phyloP scores from a whole-genome alignment of 306 rosid species.

The Prunus davidiana region DNA sequence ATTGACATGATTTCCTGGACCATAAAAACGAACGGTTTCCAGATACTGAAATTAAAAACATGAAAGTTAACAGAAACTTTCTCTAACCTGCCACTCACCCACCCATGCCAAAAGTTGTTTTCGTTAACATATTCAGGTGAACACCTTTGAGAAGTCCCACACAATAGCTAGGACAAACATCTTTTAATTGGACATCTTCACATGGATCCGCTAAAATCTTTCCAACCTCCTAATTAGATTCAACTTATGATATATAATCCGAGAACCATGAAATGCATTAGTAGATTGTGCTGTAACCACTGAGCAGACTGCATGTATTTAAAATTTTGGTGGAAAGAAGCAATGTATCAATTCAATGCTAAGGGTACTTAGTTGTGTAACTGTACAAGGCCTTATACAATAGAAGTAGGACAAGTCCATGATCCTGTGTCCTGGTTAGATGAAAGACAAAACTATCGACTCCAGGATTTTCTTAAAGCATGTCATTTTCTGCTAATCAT shows the following conservation, averaged over 20 bases:
- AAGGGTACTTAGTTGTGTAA: neutral
- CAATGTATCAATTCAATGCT: neutral
- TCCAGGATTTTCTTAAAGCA: too few relatives aligned
- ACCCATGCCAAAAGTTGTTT: neutral
- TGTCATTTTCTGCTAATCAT: neutral
- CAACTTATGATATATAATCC: neutral
- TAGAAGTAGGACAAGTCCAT: neutral
- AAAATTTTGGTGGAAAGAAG: too few relatives aligned
- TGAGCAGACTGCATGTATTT: neutral
- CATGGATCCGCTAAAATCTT: neutral
- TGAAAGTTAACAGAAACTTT: neutral
- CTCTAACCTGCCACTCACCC: neutral
- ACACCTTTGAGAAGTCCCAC: neutral
- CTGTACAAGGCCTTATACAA: neutral
- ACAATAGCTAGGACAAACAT: neutral
- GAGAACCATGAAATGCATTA: neutral
- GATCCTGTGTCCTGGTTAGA: neutral
- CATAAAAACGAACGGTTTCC: slow-evolving; percentile 22
- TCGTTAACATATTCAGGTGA: neutral
- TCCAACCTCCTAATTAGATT: neutral
- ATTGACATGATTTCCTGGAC: slow-evolving; percentile 44
- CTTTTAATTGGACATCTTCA: neutral
- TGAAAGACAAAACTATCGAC: neutral
- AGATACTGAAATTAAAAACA: slow-evolving; percentile 12
- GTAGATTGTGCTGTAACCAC: neutral